Evolutionary conservation across 306 rosid genomes (phyloP), one percentile per base, ranked within the genome.

Genomic region (Pyrus pyrifolia): DNA sequence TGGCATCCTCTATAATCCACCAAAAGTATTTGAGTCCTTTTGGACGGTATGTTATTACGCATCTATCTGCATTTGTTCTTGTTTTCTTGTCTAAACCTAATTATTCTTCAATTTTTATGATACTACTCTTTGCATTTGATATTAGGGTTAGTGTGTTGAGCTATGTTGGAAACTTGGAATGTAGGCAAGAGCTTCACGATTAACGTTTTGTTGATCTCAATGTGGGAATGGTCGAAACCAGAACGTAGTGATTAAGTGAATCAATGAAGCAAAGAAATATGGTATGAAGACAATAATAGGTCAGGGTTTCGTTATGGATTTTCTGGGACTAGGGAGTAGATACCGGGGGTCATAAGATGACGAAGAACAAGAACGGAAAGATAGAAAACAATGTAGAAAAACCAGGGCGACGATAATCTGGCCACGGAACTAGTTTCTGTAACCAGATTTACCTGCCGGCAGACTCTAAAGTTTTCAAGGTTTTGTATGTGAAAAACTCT

Each of bases 1-100:
- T 58, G 98, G 93, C 75, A 80, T 93, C 73, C 84, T 93, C 18
- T 91, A 93, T 86, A 86, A 93, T 61, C 96, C 96, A 25, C 98
- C 98, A 40, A 93, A 91, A 80, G 19, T 93, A 68, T 93, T 93
- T 21, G 95, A 93, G 83, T 89, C 98, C 25, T 91, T 91, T 83
- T 89, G 94, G 96, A 83, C 78, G 96, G 98, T 93, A 86, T 64
- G 88, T 69, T 68, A 68, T 52, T 18, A 19, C 12, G 10, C 74
- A 46, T 51, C 9, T 46, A 55, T 21, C 15, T 35, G 15, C 40
- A 57, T 59, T 23, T 79, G 8, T 22, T 49, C 40, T 67, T 11
- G 2, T 12, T 21, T 17, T 27, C 12, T n/a, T 18, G 44, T 33
- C 69, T 65, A 65, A 64, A 45, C 55, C 33, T 46, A 27, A 18